phyloP scores from a whole-genome alignment of 2,329 filamentous ascomycete genomes.

The Parafenestella ontariensis region DNA sequence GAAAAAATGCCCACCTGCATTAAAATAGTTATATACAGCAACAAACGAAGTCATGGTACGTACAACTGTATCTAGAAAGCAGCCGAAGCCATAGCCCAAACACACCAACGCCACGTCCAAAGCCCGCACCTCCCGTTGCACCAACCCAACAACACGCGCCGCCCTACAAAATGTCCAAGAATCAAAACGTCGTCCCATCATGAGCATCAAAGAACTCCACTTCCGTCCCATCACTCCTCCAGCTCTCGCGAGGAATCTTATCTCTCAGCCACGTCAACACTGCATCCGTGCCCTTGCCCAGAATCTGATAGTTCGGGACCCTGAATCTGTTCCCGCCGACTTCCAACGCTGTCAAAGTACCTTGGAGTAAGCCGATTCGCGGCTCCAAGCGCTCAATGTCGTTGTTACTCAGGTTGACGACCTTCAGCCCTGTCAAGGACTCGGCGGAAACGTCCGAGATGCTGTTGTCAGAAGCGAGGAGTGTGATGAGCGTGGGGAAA shows the following conservation, averaged over 20 bases:
- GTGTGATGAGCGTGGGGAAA: slow-evolving; percentile 74
- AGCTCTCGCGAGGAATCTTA: slow-evolving; percentile 64
- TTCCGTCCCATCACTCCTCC: slow-evolving; percentile 30
- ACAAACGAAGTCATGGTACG: too few relatives aligned
- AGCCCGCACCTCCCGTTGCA: not conserved
- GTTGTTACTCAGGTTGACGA: slow-evolving; percentile 84
- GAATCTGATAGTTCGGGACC: slow-evolving; percentile 81
- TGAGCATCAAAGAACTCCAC: slow-evolving; percentile 33
- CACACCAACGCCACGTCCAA: not conserved
- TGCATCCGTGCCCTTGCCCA: slow-evolving; percentile 87
- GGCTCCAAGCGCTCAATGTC: slow-evolving; percentile 83
- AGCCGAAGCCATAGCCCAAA: not conserved
- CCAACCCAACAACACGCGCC: not conserved
- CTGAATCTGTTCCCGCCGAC: slow-evolving; percentile 87
- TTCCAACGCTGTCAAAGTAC: slow-evolving; percentile 71
- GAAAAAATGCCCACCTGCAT: too few relatives aligned
- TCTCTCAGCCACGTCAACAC: slow-evolving; percentile 82
- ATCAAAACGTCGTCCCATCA: slow-evolving; percentile 17
- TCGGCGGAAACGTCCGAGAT: slow-evolving; percentile 76
- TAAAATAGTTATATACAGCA: too few relatives aligned
- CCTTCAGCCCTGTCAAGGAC: slow-evolving; percentile 73
- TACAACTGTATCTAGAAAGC: too few relatives aligned
- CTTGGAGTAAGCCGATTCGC: slow-evolving; percentile 77
- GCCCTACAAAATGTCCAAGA: not conserved
- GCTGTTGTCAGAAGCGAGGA: slow-evolving; percentile 81